Evolutionary conservation across 1,284 basidiomycete genomes (phyloP), one percentile per base, ranked within the genome.

Genomic region (Fistulinella cinereoalba): DNA sequence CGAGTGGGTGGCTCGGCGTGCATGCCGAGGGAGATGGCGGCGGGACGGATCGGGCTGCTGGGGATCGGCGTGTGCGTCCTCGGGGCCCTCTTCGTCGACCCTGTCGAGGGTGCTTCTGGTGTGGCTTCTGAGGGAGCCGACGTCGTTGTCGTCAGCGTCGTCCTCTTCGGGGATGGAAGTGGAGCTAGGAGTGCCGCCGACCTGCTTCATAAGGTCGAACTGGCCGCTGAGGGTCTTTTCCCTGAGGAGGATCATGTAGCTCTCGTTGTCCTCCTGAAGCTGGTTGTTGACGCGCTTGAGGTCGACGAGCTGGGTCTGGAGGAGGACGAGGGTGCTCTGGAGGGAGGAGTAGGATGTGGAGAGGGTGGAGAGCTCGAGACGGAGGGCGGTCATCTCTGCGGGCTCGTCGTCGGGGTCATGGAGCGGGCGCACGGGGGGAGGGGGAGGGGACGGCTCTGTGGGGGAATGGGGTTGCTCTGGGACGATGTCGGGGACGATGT

Each of bases 201-300:
- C 83, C 60, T 82, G 78, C 56, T 74, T 80, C 62, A 83, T 71
- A 46, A 88, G 71, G 58, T 90, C 83, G 58, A 92, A 88, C 56
- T 90, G 83, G 2, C 93, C 93, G 52, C 77, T 92, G 33, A 97
- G 71, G 0, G 94, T 97, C 69, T 80, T 84, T 70, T 97, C 92
- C 49, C 90, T 76, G 23, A 97, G 71, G 37, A 97, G 75, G 51
- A 93, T 90, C 76, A 95, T 92, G 71, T 92, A 97, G 40, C 89
- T 88, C 68, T 96, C 92, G 66, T 96, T 97, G 60, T 97, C 93
- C 64, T 97, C 93, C 65, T 91, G 88, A 33, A 91, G 62, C 51
- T 86, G 82, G 55, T 83, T 78, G 61, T 91, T 91, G 54, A 91
- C 88, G 46, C 88, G 73, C 65, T 88, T 86, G 43, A 91, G 67